Base-by-base conservation (phyloP, 805 yeast genomes). In the Jamesozyma spencerorum region DNA sequence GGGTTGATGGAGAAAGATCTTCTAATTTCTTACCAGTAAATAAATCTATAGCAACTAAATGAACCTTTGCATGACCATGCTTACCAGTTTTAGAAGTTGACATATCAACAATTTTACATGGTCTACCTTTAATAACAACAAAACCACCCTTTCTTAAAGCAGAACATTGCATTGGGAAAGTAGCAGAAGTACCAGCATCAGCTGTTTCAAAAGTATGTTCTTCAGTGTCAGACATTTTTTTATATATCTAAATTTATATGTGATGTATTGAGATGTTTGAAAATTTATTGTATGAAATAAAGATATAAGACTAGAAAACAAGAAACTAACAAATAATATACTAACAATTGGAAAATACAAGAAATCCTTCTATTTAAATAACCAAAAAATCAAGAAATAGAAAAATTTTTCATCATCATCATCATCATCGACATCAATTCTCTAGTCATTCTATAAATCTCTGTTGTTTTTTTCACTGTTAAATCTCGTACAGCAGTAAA, bases 31-130 rank as follows among this genome's bases (percentile, higher is more conserved):
- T 92, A 72, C 85, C 84, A 63, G 98, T 92, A 90, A 92, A 92
- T 71, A 92, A 90, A 71, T 92, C 98, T 62, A 85, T 81, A 68
- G 97, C 97, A 57, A 92, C 97, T 75, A 92, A 80, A 75, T 92
- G 97, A 72, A 92, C 98, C 81, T 92, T 92, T 70, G 98, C 98
- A 92, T 92, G 98, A 77, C 98, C 98, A 84, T 92, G 98, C 97
- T 92, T 92, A 76, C 98, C 98, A 62, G 98, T 92, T 84, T 92
- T 92, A 65, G 98, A 92, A 66, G 98, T 92, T 51, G 98, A 92
- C 98, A 92, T 92, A 71, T 92, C 98, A 63, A 92, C 94, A 72
- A 92, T 92, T 82, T 92, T 92, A 81, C 97, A 92, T 69, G 98
- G 98, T 81, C 98, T 94, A 65, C 85, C 77, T 79, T 92, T 92